Conservation (phyloP, 306 rosid genomes). For the Vigna hirtella region DNA sequence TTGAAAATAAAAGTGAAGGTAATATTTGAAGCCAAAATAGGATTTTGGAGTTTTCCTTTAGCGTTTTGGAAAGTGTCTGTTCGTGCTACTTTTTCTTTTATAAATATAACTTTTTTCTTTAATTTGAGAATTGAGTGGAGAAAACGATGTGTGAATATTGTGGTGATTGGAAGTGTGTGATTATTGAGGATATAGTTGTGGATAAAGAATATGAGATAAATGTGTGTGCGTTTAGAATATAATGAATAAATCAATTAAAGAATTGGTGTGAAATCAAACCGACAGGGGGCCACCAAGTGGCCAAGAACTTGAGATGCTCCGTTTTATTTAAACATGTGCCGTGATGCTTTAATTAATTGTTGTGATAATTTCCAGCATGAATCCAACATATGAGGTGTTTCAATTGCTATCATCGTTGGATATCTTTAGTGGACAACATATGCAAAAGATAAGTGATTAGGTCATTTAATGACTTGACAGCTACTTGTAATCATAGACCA, state of each 20-base stretch:
- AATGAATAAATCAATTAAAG: neutral
- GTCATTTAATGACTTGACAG: conserved; percentile 1
- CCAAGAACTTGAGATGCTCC: conserved; percentile 33
- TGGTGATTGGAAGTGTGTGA: conserved; percentile 13
- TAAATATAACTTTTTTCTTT: no score
- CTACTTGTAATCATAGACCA: neutral
- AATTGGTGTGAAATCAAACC: conserved; percentile 39
- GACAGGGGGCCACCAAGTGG: conserved; percentile 28
- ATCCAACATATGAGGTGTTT: conserved; percentile 30
- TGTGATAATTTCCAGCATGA: conserved; percentile 38
- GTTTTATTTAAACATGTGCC: conserved; percentile 43
- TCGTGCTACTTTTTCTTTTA: neutral
- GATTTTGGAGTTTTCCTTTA: conserved; percentile 4
- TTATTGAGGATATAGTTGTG: conserved; percentile 37
- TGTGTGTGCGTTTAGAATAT: neutral
- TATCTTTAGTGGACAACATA: neutral
- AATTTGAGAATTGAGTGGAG: conserved; percentile 16
- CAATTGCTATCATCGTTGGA: neutral
- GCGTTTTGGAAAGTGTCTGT: neutral
- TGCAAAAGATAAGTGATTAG: conserved; percentile 4
- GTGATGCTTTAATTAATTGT: conserved; percentile 44
- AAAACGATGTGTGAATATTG: conserved; percentile 19
- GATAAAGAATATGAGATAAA: conserved; percentile 36
- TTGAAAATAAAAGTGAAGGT: neutral
- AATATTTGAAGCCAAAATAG: neutral